A percentile compares a stretch with the other conserved stretches of the same genome.
Evolutionary conservation across 768 basidiomycete genomes (phyloP).

Genomic region (Mycena vulgaris): DNA sequence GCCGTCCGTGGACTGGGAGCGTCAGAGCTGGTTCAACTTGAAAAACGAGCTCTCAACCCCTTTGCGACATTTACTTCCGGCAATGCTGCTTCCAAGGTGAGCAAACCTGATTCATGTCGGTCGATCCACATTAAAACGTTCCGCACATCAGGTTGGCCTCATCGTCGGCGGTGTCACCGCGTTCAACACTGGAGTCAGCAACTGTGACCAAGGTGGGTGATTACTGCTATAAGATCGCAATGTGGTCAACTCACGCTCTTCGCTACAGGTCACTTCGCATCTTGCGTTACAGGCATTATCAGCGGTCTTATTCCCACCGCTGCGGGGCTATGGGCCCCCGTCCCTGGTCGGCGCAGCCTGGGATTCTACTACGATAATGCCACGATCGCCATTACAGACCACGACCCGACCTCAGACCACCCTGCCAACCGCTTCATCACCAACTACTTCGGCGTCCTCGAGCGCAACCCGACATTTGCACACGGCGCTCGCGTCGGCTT

Average conservation of each 20-base stretch:
- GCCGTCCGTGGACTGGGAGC: background rate
- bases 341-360: conserved; percentile 10
- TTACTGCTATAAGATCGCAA: background rate
- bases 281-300: conserved; percentile 12
- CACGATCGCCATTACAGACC: conserved; percentile 1
- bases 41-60: background rate
- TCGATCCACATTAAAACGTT: background rate
- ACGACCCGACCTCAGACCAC: conserved; percentile 12
- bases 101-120: conserved; percentile 1
- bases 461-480: background rate
- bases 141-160: conserved; percentile 4
- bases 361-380: conserved; percentile 8
- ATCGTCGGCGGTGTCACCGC: conserved; percentile 5
- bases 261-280: conserved; percentile 2
- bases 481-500: conserved; percentile 5
- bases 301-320: conserved; percentile 2
- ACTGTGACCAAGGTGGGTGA: conserved; percentile 1
- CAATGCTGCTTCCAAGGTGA: conserved; percentile 13
- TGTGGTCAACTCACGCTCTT: background rate
- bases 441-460: conserved; percentile 5
- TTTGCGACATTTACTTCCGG: conserved; percentile 9
- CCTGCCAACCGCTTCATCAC: conserved; percentile 5
- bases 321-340: conserved; percentile 9
- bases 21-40: too few species aligned
- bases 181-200: conserved; percentile 13